Conservation (phyloP, 495 filamentous ascomycete genomes). For the Darksidea phi region DNA sequence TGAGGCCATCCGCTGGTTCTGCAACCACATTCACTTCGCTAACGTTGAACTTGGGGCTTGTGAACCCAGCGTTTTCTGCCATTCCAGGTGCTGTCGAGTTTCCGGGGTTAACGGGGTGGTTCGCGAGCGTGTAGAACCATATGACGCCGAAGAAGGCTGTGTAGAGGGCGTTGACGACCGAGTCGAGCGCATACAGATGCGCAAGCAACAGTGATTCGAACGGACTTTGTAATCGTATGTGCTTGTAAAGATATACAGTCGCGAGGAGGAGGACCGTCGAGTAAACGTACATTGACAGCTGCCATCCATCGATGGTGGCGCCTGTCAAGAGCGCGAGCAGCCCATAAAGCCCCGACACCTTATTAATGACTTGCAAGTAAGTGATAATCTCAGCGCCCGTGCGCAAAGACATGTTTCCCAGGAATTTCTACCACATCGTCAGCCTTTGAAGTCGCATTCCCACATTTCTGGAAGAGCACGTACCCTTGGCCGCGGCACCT, state of each 20-base stretch:
- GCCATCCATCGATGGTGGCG: slow-evolving; percentile 41
- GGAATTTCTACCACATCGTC: slow-evolving; percentile 60
- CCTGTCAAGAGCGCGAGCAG: slow-evolving; percentile 68
- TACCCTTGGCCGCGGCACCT: slow-evolving; percentile 35
- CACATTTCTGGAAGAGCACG: background rate
- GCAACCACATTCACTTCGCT: slow-evolving; percentile 52
- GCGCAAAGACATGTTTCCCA: slow-evolving; percentile 79
- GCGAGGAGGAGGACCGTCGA: slow-evolving; percentile 65
- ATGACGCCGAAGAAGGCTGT: slow-evolving; percentile 74
- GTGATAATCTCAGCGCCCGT: slow-evolving; percentile 80
- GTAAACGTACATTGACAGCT: slow-evolving; percentile 68
- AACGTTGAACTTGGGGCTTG: slow-evolving; percentile 63
- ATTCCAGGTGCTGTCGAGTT: slow-evolving; percentile 51
- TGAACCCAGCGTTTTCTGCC: slow-evolving; percentile 66
- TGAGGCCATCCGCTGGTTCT: slow-evolving; percentile 44
- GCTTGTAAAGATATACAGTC: slow-evolving; percentile 62
- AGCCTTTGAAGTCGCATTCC: slow-evolving; percentile 2
- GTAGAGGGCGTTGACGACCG: slow-evolving; percentile 71
- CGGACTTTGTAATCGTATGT: slow-evolving; percentile 43
- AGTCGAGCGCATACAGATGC: slow-evolving; percentile 72
- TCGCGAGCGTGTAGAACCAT: slow-evolving; percentile 75
- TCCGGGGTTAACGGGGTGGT: slow-evolving; percentile 43
- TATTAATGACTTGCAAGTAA: slow-evolving; percentile 79
- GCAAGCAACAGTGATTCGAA: slow-evolving; percentile 42
- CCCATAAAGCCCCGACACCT: slow-evolving; percentile 82